Percentiles rank a stretch among this genome's conserved stretches.
These are phyloP conservation scores for Populus hybrid DNA, from an alignment of 441 rosid species.

Conservation along the genomic window DNA sequence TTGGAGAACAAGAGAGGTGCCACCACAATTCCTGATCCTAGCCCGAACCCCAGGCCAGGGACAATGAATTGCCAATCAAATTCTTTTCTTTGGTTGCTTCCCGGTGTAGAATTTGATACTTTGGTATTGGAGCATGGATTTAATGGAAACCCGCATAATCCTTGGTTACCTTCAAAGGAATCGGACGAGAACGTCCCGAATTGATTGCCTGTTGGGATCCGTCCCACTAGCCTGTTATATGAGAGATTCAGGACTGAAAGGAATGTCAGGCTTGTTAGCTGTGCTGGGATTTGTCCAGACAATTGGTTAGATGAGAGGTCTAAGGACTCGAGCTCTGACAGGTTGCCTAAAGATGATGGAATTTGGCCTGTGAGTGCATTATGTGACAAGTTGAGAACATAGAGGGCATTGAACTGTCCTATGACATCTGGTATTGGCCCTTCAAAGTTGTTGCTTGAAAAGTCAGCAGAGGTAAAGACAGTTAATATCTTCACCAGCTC, in stretches of 20 bases:
- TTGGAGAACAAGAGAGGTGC: conserved; percentile 37
- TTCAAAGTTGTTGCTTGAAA: conserved; percentile 18
- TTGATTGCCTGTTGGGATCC: neutral
- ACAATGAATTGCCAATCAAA: conserved; percentile 44
- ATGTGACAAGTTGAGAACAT: too few species aligned
- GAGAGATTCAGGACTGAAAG: conserved; percentile 7
- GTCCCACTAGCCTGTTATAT: neutral
- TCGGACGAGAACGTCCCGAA: neutral
- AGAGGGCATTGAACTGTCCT: conserved; percentile 4
- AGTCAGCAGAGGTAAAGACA: conserved; percentile 29
- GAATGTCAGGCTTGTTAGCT: neutral
- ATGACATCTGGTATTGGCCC: conserved; percentile 18
- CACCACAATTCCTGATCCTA: conserved; percentile 42
- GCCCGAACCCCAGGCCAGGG: conserved; percentile 47
- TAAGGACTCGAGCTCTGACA: conserved; percentile 20
- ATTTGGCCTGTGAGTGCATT: too few species aligned
- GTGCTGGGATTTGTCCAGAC: neutral
- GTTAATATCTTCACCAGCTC: conserved; percentile 47
- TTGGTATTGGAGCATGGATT: neutral
- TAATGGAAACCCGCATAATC: conserved; percentile 42
- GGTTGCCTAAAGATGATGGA: neutral
- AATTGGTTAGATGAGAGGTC: conserved; percentile 19
- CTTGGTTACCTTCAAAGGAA: neutral
- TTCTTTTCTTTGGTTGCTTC: neutral
- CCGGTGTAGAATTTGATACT: neutral